phyloP scores from a whole-genome alignment of 2,329 filamentous ascomycete genomes.

The Pseudogymnoascus sp. region DNA sequence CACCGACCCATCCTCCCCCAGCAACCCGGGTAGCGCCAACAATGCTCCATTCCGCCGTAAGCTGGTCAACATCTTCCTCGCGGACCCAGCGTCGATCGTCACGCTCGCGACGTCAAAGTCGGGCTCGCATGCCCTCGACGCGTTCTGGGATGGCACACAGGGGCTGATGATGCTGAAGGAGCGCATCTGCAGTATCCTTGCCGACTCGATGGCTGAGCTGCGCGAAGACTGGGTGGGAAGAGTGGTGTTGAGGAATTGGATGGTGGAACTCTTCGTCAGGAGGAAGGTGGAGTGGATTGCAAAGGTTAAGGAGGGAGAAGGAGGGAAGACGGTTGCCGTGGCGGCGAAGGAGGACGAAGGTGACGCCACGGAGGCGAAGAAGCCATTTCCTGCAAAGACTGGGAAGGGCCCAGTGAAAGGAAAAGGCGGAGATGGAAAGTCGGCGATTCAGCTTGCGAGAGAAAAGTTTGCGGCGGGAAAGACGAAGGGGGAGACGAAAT shows the following conservation, averaged over 20 bases:
- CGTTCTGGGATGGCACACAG: constrained; percentile 56
- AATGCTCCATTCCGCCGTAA: constrained; percentile 57
- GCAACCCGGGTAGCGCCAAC: constrained; percentile 30
- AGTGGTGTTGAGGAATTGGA: constrained; percentile 68
- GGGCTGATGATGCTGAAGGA: constrained; percentile 62
- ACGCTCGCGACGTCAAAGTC: constrained; percentile 46
- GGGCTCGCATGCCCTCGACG: constrained; percentile 62
- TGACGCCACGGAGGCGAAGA: neutral
- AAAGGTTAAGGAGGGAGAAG: constrained; percentile 46
- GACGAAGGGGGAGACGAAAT: constrained; percentile 11
- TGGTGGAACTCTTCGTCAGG: constrained; percentile 63
- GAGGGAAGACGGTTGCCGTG: neutral
- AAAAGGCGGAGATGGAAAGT: constrained; percentile 18
- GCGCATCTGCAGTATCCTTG: constrained; percentile 56
- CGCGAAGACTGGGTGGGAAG: constrained; percentile 59
- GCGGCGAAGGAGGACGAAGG: neutral
- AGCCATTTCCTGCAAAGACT: neutral
- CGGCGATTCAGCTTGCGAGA: constrained; percentile 26
- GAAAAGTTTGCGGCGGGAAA: constrained; percentile 26
- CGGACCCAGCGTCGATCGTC: constrained; percentile 14
- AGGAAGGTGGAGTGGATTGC: constrained; percentile 56
- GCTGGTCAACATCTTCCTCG: constrained; percentile 53
- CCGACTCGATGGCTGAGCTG: constrained; percentile 49
- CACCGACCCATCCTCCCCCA: constrained; percentile 36
- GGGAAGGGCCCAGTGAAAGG: constrained; percentile 8